phyloP scores from a whole-genome alignment of 768 basidiomycete genomes.

The Mycena galopus region DNA sequence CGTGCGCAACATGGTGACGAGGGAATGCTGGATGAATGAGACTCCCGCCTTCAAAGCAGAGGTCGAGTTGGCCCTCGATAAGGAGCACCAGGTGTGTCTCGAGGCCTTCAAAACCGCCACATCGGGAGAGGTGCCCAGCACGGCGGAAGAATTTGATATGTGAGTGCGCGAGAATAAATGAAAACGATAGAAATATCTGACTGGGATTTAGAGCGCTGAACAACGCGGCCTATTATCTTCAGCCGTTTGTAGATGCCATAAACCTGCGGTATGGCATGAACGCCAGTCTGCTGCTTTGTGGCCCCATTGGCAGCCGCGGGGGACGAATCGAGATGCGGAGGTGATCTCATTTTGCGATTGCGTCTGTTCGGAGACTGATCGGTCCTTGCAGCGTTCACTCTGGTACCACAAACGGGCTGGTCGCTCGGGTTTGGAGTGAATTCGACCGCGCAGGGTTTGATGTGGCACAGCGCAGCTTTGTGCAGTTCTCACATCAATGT shows the following conservation, averaged over 20 bases:
- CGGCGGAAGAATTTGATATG: not conserved
- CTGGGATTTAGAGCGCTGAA: not conserved
- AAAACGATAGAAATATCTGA: not conserved
- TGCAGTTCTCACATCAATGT: not conserved
- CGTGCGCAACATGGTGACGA: not conserved
- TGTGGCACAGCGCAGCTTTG: not conserved
- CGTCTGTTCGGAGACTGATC: conserved; percentile 11
- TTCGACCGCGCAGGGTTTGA: not conserved
- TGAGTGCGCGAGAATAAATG: not conserved
- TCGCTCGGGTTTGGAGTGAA: not conserved
- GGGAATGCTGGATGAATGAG: conserved; percentile 1
- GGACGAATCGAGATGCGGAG: conserved; percentile 26
- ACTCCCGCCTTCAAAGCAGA: not conserved
- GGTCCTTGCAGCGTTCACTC: not conserved
- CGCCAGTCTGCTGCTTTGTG: conserved; percentile 17
- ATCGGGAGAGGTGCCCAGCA: not conserved
- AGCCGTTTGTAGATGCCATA: conserved; percentile 11
- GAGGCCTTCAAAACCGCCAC: not conserved
- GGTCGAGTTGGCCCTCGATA: not conserved
- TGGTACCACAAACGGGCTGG: not conserved
- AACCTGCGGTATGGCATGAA: conserved; percentile 3
- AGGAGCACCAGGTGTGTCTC: not conserved
- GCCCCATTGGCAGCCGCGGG: conserved; percentile 15
- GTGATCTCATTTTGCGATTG: not conserved
- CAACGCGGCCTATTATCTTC: conserved; percentile 18